A percentile compares a stretch with the other conserved stretches of the same genome.
Conservation (phyloP, 805 yeast genomes). For the Wickerhamiella alocasiicola region DNA sequence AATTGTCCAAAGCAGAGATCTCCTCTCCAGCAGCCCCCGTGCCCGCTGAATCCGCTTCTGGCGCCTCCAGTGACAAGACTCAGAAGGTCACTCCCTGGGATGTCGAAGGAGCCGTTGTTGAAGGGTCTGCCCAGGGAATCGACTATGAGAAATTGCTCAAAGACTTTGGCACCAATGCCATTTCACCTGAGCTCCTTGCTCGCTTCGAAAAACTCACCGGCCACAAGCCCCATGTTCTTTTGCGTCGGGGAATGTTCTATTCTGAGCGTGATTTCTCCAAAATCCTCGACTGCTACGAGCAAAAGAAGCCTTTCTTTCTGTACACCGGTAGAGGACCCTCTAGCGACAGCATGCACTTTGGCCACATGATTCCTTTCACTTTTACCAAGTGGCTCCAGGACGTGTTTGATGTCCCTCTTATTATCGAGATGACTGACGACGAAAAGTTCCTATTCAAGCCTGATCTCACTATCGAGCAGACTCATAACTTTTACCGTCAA, state of each 20-base stretch:
- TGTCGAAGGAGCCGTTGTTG: conserved; percentile 95
- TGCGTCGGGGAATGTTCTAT: conserved; percentile 85
- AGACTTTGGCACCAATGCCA: conserved; percentile 74
- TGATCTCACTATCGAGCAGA: conserved; percentile 77
- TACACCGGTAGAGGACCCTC: conserved; percentile 98
- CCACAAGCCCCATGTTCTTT: conserved; percentile 75
- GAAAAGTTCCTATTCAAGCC: conserved; percentile 93
- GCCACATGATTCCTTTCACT: conserved; percentile 89
- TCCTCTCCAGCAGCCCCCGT: background rate
- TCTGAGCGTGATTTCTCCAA: conserved; percentile 55
- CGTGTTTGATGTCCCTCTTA: conserved; percentile 90
- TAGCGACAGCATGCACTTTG: conserved; percentile 86
- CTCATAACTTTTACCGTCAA: conserved; percentile 61
- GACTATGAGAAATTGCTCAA: conserved; percentile 80
- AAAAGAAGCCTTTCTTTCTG: conserved; percentile 86
- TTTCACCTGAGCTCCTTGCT: conserved; percentile 55
- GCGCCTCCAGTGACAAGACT: conserved; percentile 9
- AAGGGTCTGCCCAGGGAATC: conserved; percentile 80
- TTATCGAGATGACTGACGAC: conserved; percentile 89
- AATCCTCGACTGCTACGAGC: conserved; percentile 81
- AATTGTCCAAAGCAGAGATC: no score
- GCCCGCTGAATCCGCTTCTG: background rate
- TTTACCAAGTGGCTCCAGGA: conserved; percentile 98
- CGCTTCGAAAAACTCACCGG: conserved; percentile 80
- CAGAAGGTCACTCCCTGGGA: conserved; percentile 93